These are phyloP conservation scores for Pyrus communis DNA, from an alignment of 306 rosid species.

Conservation along the genomic window DNA sequence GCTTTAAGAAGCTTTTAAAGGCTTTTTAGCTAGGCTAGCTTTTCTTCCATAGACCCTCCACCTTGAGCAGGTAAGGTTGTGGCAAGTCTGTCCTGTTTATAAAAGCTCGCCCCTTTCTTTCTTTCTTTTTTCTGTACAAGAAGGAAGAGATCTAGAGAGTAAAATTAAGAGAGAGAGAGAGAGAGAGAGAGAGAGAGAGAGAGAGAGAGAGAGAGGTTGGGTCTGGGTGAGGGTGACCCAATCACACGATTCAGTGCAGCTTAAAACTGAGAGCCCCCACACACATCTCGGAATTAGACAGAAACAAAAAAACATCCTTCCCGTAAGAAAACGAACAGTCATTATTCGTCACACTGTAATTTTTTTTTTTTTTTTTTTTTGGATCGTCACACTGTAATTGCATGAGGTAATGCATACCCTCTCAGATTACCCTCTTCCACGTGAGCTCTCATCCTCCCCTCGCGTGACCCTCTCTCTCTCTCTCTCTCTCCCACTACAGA, in stretches of 20 bases:
- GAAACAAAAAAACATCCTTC: constrained; percentile 53
- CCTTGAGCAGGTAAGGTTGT: constrained; percentile 52
- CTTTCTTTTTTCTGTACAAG: not conserved
- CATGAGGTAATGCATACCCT: constrained; percentile 37
- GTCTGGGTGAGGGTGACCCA: constrained; percentile 17
- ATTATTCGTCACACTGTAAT: constrained; percentile 22
- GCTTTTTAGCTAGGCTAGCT: constrained; percentile 29
- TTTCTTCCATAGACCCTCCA: constrained; percentile 58
- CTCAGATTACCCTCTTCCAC: constrained; percentile 19
- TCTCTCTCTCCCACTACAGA: not conserved
- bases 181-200: not conserved
- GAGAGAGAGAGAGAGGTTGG: constrained; percentile 10
- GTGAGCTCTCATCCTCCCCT: constrained; percentile 30
- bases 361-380: too few species aligned
- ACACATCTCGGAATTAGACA: constrained; percentile 32
- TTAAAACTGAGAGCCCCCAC: constrained; percentile 28
- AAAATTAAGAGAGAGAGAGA: not conserved
- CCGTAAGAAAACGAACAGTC: constrained; percentile 41
- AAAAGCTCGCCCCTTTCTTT: constrained; percentile 25
- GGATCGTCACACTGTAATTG: constrained; percentile 34
- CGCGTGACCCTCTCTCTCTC: constrained; percentile 23
- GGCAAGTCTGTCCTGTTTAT: constrained; percentile 41
- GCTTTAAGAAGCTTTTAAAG: constrained; percentile 29
- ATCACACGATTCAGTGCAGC: constrained; percentile 12
- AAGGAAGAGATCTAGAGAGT: not conserved